phyloP scores from a whole-genome alignment of 352 stramenopile species.

The Phytophthora europaea region DNA sequence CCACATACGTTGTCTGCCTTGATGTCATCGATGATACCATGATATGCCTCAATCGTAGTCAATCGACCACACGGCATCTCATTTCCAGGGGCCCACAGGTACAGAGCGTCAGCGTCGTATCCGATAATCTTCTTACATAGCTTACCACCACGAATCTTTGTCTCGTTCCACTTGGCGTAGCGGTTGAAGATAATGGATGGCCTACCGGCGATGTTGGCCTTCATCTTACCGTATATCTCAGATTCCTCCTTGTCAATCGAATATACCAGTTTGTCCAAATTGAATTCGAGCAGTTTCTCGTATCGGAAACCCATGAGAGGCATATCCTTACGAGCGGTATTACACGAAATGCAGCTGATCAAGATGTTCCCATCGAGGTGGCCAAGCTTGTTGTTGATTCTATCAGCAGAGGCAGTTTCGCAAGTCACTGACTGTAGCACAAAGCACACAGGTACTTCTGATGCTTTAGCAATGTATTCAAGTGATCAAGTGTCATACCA shows the following conservation, averaged over 20 bases:
- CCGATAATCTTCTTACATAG: slow-evolving; percentile 21
- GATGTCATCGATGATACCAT: slow-evolving; percentile 29
- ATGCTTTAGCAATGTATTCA: not conserved
- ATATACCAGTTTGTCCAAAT: slow-evolving; percentile 2
- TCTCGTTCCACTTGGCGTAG: slow-evolving; percentile 14
- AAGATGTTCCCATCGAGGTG: slow-evolving; percentile 18
- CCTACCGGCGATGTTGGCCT: slow-evolving; percentile 4
- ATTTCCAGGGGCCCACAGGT: not conserved
- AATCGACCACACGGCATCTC: slow-evolving; percentile 46
- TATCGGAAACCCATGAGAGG: slow-evolving; percentile 21
- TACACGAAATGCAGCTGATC: slow-evolving; percentile 31
- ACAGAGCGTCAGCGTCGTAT: slow-evolving; percentile 20
- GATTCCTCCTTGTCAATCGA: slow-evolving; percentile 6
- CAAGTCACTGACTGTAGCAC: slow-evolving; percentile 26
- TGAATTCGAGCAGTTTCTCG: slow-evolving; percentile 36
- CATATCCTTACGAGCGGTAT: slow-evolving; percentile 41
- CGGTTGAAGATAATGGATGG: not conserved
- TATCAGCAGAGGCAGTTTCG: slow-evolving; percentile 26
- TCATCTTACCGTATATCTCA: slow-evolving; percentile 15
- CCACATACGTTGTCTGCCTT: not conserved
- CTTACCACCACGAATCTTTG: slow-evolving; percentile 17
- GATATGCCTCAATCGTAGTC: slow-evolving; percentile 1
- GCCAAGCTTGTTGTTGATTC: not conserved
- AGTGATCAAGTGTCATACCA: no score
- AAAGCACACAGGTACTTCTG: slow-evolving; percentile 33